A percentile compares a stretch with the other conserved stretches of the same genome.
Evolutionary conservation across 129 eudicot species (phyloP).

Genomic region (Tagetes erecta): DNA sequence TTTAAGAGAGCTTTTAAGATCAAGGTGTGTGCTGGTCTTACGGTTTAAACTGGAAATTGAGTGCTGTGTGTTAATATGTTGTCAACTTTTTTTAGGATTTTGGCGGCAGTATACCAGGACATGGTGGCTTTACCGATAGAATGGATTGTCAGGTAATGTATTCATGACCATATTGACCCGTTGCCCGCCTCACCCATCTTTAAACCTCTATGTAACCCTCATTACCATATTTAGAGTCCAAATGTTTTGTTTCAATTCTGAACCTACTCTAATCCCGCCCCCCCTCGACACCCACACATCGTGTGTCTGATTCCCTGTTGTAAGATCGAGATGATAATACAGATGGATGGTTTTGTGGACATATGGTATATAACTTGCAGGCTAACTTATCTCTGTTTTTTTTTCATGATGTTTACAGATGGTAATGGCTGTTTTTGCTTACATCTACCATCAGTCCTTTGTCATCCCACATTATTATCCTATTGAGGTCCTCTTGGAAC

Average conservation of each 20-base stretch:
- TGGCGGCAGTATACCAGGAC: constrained; percentile 90
- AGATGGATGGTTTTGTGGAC: not conserved
- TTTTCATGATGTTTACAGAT: constrained; percentile 51
- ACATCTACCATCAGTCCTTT: constrained; percentile 79
- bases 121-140: constrained; percentile 84
- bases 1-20: constrained; percentile 81
- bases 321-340: not conserved
- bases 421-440: constrained; percentile 92
- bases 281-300: not conserved
- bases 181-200: not conserved
- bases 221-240: not conserved
- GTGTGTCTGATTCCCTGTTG: not conserved
- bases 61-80: not conserved
- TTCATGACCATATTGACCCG: not conserved
- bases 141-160: constrained; percentile 84
- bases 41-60: not conserved
- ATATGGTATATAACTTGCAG: not conserved
- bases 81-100: constrained; percentile 50
- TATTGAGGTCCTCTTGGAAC: constrained; percentile 74
- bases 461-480: constrained; percentile 51
- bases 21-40: constrained; percentile 46
- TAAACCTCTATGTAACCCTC: not conserved
- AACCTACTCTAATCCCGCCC: not conserved
- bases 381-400: constrained; percentile 1
- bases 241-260: not conserved